Percentiles rank a stretch among this genome's conserved stretches.
Conservation (phyloP, 305 asterid species). For the Rubia tinctorum region DNA sequence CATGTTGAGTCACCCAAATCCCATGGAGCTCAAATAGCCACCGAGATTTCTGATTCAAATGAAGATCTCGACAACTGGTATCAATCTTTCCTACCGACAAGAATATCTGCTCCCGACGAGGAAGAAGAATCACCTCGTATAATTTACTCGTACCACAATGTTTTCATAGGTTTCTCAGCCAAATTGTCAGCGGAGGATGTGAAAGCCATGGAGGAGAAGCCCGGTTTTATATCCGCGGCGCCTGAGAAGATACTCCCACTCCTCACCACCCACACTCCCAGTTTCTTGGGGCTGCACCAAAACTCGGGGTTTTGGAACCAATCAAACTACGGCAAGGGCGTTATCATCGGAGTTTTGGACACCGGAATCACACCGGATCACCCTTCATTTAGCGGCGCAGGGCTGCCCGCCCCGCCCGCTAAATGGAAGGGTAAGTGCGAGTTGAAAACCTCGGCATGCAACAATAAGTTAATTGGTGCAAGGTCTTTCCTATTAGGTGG, state of each 20-base stretch:
- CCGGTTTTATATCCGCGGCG: no score
- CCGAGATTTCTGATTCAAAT: neutral
- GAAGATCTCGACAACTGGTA: conserved; percentile 14
- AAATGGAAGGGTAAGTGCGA: conserved; percentile 65
- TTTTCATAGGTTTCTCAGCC: conserved; percentile 47
- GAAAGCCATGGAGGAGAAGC: conserved; percentile 28
- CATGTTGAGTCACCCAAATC: conserved; percentile 21
- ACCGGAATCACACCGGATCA: conserved; percentile 42
- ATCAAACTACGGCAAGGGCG: conserved; percentile 45
- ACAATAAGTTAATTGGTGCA: conserved; percentile 60
- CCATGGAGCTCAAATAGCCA: neutral
- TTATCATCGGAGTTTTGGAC: conserved; percentile 48
- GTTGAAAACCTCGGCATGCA: conserved; percentile 33
- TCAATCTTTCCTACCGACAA: conserved; percentile 24
- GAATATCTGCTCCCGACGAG: neutral
- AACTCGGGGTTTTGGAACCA: conserved; percentile 41
- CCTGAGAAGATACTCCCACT: conserved; percentile 23
- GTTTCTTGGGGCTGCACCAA: conserved; percentile 48
- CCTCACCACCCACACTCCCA: conserved; percentile 49
- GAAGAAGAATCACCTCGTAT: conserved; percentile 6
- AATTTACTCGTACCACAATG: conserved; percentile 35
- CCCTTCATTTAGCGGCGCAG: conserved; percentile 50
- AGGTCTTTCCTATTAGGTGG: conserved; percentile 18
- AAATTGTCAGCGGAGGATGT: conserved; percentile 30
- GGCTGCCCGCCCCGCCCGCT: conserved; percentile 55